Evolutionary conservation across 2,329 filamentous ascomycete species (phyloP), one percentile per base, ranked within the genome.

Genomic region (Cladosporium austrohemisphaericum): DNA sequence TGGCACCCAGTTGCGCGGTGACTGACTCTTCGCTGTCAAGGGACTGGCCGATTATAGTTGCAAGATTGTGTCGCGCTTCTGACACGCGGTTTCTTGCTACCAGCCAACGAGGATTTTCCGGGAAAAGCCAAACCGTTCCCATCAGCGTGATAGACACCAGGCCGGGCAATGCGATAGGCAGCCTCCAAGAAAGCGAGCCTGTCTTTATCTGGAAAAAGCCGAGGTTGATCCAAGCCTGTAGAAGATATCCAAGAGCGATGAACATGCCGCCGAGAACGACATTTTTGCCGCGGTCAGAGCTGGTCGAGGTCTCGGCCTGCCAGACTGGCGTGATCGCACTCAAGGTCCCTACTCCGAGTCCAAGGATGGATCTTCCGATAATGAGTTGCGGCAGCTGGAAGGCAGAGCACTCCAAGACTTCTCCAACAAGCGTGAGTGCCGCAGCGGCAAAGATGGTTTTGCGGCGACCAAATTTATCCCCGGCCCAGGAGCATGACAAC

Each of bases 121-220:
- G 33, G 16, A 36, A 36, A 10, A 36, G 18, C 33, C 33, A 36
- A 18, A 36, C 18, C n/a, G 33, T 36, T 7, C 33, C 33, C 33
- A 36, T 36, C n/a, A 36, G 33, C 3, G 18, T 36, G 14, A 36
- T 36, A 9, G 33, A 36, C 4, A 36, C 33, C 16, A 36, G 37
- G 13, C 76, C 74, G 57, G 80, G 76, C 55, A 80, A 75, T 4
- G 64, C 68, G 11, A 74, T 56, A 5, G 71, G 69, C 49, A 73
- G 66, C 22, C 71, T 63, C 71, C 71, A 74, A n/a, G 69, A 65
- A 10, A 71, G 65, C 1, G 66, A 66, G 47, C 60, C 59, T 20
- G 59, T 63, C 47, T 68, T 63, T 25, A 68, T 67, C 41, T 62
- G 68, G 51, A 69, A 68, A 49, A 61, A 58, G n/a, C 71, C 73